Evolutionary conservation across 257 asterid species (phyloP).

Genomic region (Solanum chiquidenum): DNA sequence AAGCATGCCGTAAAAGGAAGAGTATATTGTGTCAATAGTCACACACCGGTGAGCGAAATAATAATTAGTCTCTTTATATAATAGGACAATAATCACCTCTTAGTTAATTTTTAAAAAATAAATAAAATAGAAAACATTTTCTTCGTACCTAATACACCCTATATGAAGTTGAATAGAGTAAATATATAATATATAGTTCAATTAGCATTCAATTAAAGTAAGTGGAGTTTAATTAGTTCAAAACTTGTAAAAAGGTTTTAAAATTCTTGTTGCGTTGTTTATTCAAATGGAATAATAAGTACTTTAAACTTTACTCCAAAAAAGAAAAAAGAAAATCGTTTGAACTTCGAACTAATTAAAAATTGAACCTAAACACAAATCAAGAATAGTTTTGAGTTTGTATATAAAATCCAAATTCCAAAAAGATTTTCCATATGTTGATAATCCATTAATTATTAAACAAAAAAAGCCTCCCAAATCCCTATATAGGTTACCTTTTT

Average conservation of each 20-base stretch:
- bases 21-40: too few relatives aligned
- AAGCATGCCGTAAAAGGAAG: too few relatives aligned
- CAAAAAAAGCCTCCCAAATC: not conserved
- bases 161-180: not conserved
- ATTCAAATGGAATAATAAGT: not conserved
- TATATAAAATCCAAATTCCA: not conserved
- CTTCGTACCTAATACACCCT: not conserved
- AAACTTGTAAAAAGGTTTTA: not conserved
- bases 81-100: not conserved
- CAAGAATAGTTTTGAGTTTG: not conserved
- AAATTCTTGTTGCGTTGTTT: not conserved
- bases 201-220: not conserved
- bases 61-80: not conserved
- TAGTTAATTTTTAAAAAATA: not conserved
- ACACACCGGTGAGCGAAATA: too few relatives aligned
- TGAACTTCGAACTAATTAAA: not conserved
- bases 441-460: not conserved
- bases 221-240: not conserved
- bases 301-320: not conserved
- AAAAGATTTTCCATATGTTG: not conserved
- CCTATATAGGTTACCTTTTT: not conserved
- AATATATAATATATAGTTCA: too few relatives aligned
- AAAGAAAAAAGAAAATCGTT: not conserved
- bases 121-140: too few relatives aligned
- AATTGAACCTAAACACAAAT: not conserved